Evolutionary conservation across 139 green algal genomes (phyloP).

Genomic region (Mychonastes homosphaera): DNA sequence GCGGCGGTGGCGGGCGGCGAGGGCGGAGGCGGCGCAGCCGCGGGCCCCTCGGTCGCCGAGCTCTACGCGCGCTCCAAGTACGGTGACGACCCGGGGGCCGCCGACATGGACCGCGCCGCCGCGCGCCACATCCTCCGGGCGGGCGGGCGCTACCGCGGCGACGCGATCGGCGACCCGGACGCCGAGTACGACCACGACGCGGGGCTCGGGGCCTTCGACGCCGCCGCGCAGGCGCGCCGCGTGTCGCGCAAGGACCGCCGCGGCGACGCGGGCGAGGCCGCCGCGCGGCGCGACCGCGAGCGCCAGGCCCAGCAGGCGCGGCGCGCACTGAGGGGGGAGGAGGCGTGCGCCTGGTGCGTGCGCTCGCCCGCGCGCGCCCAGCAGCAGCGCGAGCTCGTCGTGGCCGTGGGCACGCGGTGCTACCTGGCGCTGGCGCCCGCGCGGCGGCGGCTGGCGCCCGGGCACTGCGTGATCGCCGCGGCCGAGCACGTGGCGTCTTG

Average conservation of each 20-base stretch:
- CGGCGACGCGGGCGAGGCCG: too few species aligned
- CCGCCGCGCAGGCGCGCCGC: too few species aligned
- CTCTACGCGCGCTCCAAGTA: conserved; percentile 52
- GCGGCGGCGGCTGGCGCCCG: conserved; percentile 52
- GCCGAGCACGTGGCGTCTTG: conserved; percentile 59
- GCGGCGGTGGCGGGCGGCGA: conserved; percentile 20
- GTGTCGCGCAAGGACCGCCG: too few species aligned
- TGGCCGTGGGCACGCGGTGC: conserved; percentile 59
- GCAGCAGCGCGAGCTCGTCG: conserved; percentile 71
- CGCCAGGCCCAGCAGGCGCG: too few species aligned
- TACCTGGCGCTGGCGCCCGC: conserved; percentile 76
- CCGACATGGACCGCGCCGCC: conserved; percentile 60
- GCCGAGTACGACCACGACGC: conserved; percentile 91
- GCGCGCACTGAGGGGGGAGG: conserved; percentile 25
- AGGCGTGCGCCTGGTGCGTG: conserved; percentile 30
- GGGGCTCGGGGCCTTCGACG: too few species aligned
- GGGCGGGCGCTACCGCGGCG: conserved; percentile 35
- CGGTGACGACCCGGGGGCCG: conserved; percentile 38
- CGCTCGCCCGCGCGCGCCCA: conserved; percentile 21
- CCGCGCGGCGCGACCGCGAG: too few species aligned
- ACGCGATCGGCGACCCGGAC: conserved; percentile 65
- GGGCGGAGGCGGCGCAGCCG: background rate
- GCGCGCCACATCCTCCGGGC: conserved; percentile 62
- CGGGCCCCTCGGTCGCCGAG: too few species aligned
- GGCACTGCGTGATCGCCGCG: conserved; percentile 77